These are phyloP conservation scores for Ceratocystis alfenasii DNA, from an alignment of 2,329 filamentous ascomycete species.

Conservation along the genomic window DNA sequence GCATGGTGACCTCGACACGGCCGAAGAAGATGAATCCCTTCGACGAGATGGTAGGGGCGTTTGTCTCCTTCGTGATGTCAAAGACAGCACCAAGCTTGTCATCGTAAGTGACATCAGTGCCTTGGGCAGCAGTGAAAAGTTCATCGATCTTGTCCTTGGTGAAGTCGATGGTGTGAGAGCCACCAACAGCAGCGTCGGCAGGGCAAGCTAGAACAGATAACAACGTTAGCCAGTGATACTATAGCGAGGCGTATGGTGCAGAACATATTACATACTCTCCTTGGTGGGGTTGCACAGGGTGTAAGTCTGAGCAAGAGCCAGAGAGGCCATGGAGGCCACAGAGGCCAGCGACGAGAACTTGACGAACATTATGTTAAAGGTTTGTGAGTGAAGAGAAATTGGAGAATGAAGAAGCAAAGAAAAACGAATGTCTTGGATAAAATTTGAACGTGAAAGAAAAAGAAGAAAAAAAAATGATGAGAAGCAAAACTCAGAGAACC, in stretches of 20 bases:
- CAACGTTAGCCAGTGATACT: neutral
- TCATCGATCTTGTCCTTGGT: conserved; percentile 52
- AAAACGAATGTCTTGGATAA: neutral
- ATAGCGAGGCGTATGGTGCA: neutral
- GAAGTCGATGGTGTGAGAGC: conserved; percentile 56
- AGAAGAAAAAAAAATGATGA: neutral
- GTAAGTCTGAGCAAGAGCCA: conserved; percentile 45
- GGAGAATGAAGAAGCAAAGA: conserved; percentile 9
- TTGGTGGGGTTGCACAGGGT: conserved; percentile 45
- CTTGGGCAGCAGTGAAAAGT: conserved; percentile 36
- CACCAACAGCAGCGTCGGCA: conserved; percentile 64
- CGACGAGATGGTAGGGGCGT: conserved; percentile 61
- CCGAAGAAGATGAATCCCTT: conserved; percentile 97
- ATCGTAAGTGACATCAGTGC: conserved; percentile 40
- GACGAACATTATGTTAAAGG: conserved; percentile 23
- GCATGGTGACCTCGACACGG: conserved; percentile 64
- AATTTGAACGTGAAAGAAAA: neutral
- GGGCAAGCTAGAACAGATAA: conserved; percentile 45
- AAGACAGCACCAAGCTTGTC: conserved; percentile 40
- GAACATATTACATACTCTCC: conserved; percentile 32
- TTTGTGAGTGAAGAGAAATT: conserved; percentile 2
- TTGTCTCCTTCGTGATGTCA: conserved; percentile 54
- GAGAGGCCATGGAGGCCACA: conserved; percentile 38
- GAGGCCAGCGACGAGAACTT: conserved; percentile 38
- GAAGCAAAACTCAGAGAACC: conserved; percentile 7